Conservation (phyloP, 2,329 filamentous ascomycete genomes). For the Ophiostoma montium region DNA sequence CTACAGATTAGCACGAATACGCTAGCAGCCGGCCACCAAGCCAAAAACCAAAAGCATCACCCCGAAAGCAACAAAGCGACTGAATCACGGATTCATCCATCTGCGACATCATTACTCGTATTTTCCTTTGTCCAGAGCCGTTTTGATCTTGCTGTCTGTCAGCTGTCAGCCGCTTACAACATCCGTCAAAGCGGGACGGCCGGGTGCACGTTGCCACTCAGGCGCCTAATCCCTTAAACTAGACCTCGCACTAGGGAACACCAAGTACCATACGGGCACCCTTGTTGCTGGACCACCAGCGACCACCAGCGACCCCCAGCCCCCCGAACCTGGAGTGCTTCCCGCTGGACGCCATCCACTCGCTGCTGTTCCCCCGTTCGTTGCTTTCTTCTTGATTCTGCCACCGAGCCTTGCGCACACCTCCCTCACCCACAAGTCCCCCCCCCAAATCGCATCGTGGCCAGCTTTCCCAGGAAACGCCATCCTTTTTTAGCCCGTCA, state of each 20-base stretch:
- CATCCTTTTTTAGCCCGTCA: not conserved
- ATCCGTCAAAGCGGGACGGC: not conserved
- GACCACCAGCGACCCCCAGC: not conserved
- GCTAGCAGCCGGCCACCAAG: too few species aligned
- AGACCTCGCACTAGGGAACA: not conserved
- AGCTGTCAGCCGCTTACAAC: not conserved
- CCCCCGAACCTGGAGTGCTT: not conserved
- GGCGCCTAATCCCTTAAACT: not conserved
- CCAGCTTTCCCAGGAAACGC: not conserved
- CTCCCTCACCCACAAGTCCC: not conserved
- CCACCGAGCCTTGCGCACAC: not conserved
- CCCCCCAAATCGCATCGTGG: not conserved
- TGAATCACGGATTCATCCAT: too few species aligned
- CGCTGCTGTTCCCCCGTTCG: not conserved
- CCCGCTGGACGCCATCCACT: not conserved
- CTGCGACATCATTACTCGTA: too few species aligned
- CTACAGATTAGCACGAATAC: too few species aligned
- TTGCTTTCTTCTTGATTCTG: not conserved
- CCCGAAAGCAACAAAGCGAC: too few species aligned
- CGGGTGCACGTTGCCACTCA: not conserved
- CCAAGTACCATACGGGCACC: not conserved
- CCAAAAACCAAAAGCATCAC: too few species aligned
- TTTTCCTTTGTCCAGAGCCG: not conserved
- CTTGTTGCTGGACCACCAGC: not conserved
- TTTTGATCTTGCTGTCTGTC: not conserved